Evolutionary conservation across 176 grass and related monocot genomes (phyloP).

Genomic region (Oryza rufipogon): DNA sequence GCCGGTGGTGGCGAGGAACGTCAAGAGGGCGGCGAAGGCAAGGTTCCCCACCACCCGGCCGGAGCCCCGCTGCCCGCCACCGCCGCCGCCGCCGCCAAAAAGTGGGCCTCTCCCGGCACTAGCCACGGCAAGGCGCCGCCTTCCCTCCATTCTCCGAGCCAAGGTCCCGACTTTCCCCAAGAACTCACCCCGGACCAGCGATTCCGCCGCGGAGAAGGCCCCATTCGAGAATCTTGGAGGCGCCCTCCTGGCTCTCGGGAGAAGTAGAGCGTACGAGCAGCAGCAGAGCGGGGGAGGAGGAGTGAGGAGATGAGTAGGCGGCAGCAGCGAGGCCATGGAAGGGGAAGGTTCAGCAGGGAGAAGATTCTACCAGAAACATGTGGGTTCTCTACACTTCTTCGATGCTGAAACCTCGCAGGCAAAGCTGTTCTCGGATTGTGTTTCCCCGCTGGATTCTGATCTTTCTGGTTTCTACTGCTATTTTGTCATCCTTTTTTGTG

Average conservation of each 20-base stretch:
- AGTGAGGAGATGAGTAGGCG: neutral
- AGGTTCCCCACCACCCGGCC: slow-evolving; percentile 71
- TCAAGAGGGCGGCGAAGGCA: slow-evolving; percentile 69
- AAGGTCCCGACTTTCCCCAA: slow-evolving; percentile 43
- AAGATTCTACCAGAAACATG: neutral
- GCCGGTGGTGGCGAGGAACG: slow-evolving; percentile 80
- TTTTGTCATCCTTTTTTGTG: slow-evolving; percentile 35
- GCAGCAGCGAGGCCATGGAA: slow-evolving; percentile 45
- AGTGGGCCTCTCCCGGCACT: slow-evolving; percentile 63
- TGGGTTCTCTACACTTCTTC: neutral
- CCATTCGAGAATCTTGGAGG: slow-evolving; percentile 31
- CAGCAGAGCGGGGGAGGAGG: slow-evolving; percentile 40
- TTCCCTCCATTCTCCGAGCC: slow-evolving; percentile 31
- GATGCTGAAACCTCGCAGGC: neutral
- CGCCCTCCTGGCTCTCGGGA: slow-evolving; percentile 5
- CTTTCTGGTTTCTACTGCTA: neutral
- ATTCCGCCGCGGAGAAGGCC: slow-evolving; percentile 12
- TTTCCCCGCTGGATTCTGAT: neutral
- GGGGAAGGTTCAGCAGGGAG: neutral
- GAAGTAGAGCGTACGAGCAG: slow-evolving; percentile 30
- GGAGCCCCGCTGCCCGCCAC: slow-evolving; percentile 33
- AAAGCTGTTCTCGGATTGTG: slow-evolving; percentile 14
- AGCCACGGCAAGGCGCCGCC: slow-evolving; percentile 36
- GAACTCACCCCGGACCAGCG: slow-evolving; percentile 29
- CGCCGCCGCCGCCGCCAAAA: slow-evolving; percentile 64